phyloP scores from a whole-genome alignment of 306 rosid genomes.

The Dalbergia cochinchinensis region DNA sequence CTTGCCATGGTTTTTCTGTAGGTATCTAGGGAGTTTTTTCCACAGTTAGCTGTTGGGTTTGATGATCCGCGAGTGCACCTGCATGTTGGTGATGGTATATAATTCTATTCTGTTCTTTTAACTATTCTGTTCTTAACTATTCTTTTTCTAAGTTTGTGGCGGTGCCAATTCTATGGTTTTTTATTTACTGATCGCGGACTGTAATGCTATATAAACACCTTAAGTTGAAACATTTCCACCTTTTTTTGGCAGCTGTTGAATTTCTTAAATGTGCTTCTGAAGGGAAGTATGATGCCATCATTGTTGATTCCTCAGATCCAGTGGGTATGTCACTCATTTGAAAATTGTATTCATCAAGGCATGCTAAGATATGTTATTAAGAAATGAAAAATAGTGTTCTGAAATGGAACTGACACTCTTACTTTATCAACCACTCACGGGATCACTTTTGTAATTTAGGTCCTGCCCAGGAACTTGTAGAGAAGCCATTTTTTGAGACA shows the following conservation, averaged over 20 bases:
- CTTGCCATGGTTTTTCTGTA: slow-evolving; percentile 45
- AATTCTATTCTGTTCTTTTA: neutral
- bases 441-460: slow-evolving; percentile 57
- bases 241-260: slow-evolving; percentile 75
- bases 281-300: slow-evolving; percentile 89
- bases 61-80: slow-evolving; percentile 96
- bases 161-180: slow-evolving; percentile 6
- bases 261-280: slow-evolving; percentile 68
- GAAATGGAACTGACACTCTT: slow-evolving; percentile 4
- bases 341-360: neutral
- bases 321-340: slow-evolving; percentile 69
- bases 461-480: slow-evolving; percentile 99
- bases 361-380: neutral
- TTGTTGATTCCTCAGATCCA: slow-evolving; percentile 99
- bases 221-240: slow-evolving; percentile 20
- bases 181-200: slow-evolving; percentile 26
- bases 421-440: too few relatives aligned
- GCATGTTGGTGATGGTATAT: slow-evolving; percentile 87
- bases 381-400: slow-evolving; percentile 29
- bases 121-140: slow-evolving; percentile 7
- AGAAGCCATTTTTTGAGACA: slow-evolving; percentile 94
- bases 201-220: slow-evolving; percentile 7
- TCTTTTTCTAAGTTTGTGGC: slow-evolving; percentile 29
- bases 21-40: slow-evolving; percentile 89
- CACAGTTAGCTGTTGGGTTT: slow-evolving; percentile 89